Base-by-base conservation (phyloP, 805 yeast genomes). In the Candida vaughaniae region DNA sequence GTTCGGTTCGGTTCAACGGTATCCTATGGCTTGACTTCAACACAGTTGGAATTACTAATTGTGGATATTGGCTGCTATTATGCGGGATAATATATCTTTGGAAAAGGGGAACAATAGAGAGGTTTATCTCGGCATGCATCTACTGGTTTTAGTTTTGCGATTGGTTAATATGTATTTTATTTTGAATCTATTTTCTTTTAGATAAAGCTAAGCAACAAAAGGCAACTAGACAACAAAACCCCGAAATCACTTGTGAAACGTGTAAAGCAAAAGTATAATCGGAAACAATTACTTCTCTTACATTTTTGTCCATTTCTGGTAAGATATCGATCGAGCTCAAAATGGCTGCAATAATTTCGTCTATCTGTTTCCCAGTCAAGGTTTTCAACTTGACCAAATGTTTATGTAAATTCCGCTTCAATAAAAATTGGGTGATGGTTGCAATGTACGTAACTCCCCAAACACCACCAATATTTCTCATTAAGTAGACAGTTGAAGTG, bases 381-480 rank as follows among this genome's bases (percentile, higher is more conserved):
- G 31, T 43, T 3, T 15, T 16, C n/a, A 45, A 33, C 0, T 38
- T 42, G 3, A 33, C 31, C 23, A 55, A 45, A 36, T 52, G 52
- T 8, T 26, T 23, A 6, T 38, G 33, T 4, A 53, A 49, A 16
- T 25, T 39, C 5, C 10, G 14, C 18, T 41, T 41, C 25, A 52
- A 41, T 27, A 40, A 35, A 6, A 39, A 40, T 39, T 51, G 58
- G 29, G 48, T 45, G 8, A 54, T 43, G 2, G 51, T 48, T 6
- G 56, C 43, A 9, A 53, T 50, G 12, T 54, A 48, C 1, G 67
- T 55, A 16, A 64, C 69, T 6, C 71, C 71, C 65, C 68, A 64
- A 1, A 64, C 68, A 3, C 66, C 64, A 6, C 71, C 71, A 22
- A 65, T 51, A 39, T 67, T 62, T 42, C 71, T 50, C 51, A 62